Conservation (phyloP, 371 early-diverging fungal species). For the Mortierella sp. region DNA sequence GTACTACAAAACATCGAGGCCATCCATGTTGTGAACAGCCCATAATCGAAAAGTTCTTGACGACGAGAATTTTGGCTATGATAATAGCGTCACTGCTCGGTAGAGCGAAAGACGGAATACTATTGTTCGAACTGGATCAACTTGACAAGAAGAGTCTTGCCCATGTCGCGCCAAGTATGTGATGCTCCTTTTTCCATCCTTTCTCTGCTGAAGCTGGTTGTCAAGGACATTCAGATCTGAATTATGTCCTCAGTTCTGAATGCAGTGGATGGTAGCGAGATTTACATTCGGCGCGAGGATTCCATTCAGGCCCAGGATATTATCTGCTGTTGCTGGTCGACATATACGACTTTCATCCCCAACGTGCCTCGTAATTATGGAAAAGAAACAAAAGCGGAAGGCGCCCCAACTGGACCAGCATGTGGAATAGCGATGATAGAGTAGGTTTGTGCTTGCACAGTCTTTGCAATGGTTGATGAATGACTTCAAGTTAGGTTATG, state of each 20-base stretch:
- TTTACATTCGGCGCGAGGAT: conserved; percentile 16
- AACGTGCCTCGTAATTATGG: neutral
- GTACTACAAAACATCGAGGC: neutral
- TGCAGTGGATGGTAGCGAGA: conserved; percentile 12
- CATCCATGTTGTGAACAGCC: neutral
- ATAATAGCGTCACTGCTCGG: conserved; percentile 13
- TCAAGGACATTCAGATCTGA: neutral
- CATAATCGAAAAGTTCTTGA: neutral
- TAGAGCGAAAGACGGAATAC: conserved; percentile 16
- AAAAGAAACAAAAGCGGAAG: neutral
- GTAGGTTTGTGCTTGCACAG: conserved; percentile 8
- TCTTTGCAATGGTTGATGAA: no score
- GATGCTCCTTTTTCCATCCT: no score
- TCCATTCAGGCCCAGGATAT: conserved; percentile 7
- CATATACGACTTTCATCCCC: conserved; percentile 4
- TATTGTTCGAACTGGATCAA: conserved; percentile 24
- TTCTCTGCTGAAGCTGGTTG: neutral
- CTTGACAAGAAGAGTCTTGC: conserved; percentile 17
- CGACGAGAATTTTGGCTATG: neutral
- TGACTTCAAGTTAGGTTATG: neutral
- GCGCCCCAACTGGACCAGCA: neutral
- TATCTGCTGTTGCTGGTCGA: conserved; percentile 42
- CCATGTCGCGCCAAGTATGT: conserved; percentile 18
- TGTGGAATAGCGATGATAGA: conserved; percentile 18
- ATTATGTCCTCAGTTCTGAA: conserved; percentile 11